Percentiles rank a stretch among this genome's conserved stretches.
Conservation (phyloP, 108 stramenopile genomes). For the Cyclotella cryptica region DNA sequence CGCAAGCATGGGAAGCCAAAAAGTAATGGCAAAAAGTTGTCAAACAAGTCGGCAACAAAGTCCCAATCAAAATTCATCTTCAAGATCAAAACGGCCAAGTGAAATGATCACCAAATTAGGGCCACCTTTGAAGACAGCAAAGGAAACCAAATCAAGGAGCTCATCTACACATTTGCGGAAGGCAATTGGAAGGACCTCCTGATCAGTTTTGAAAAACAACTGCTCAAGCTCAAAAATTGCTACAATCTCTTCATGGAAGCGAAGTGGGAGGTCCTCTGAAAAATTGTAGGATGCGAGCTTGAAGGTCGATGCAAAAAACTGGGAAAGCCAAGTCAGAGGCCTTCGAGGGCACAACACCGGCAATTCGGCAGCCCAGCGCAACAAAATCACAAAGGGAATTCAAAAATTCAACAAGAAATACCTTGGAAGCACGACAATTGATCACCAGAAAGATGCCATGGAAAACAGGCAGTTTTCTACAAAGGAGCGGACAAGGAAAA, state of each 20-base stretch:
- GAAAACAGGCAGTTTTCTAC: too few relatives aligned
- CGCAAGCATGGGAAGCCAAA: background rate
- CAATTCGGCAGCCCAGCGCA: background rate
- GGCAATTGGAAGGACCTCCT: background rate
- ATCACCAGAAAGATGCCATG: too few relatives aligned
- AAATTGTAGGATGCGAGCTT: background rate
- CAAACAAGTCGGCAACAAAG: background rate
- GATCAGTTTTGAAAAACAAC: background rate
- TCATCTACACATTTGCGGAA: background rate
- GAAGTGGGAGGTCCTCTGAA: background rate
- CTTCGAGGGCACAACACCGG: background rate
- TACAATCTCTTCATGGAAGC: background rate
- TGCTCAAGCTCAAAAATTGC: background rate
- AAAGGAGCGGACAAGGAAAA: too few relatives aligned
- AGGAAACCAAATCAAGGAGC: background rate
- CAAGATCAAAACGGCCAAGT: slow-evolving; percentile 2
- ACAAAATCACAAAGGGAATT: too few relatives aligned
- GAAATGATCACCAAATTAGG: background rate
- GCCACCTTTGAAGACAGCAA: background rate
- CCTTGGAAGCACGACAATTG: too few relatives aligned
- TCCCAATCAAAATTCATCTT: background rate
- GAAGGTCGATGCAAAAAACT: background rate
- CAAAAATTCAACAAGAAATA: too few relatives aligned
- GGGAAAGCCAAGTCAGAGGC: background rate
- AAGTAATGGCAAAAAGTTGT: background rate